phyloP scores from a whole-genome alignment of 1,139 yeast genomes.

The Nadsonia commutata region DNA sequence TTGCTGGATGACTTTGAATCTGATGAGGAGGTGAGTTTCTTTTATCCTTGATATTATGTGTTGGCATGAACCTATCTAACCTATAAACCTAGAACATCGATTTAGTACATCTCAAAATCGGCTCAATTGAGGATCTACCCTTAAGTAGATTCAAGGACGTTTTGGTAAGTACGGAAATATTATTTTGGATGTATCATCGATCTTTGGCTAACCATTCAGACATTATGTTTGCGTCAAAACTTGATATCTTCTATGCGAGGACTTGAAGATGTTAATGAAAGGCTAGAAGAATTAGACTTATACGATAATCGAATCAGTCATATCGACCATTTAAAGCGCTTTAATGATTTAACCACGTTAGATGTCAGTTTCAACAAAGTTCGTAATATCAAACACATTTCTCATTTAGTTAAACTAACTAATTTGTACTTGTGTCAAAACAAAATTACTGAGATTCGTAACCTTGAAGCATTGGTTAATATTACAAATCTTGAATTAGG shows the following conservation, averaged over 20 bases:
- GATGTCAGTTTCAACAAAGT: slow-evolving; percentile 89
- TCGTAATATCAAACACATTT: slow-evolving; percentile 71
- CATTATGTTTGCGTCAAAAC: slow-evolving; percentile 73
- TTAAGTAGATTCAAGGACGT: slow-evolving; percentile 26
- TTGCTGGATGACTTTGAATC: slow-evolving; percentile 46
- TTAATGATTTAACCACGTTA: slow-evolving; percentile 45
- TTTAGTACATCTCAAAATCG: slow-evolving; percentile 63
- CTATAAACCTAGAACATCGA: slow-evolving; percentile 31
- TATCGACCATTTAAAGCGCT: slow-evolving; percentile 42
- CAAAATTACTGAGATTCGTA: slow-evolving; percentile 59
- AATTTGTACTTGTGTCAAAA: slow-evolving; percentile 81
- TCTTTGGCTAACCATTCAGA: slow-evolving; percentile 37
- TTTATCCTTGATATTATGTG: neutral
- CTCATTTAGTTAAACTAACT: slow-evolving; percentile 43
- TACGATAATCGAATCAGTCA: slow-evolving; percentile 89
- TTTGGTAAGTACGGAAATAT: slow-evolving; percentile 4
- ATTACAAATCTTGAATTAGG: slow-evolving; percentile 75
- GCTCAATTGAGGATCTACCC: slow-evolving; percentile 50
- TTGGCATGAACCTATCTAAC: neutral
- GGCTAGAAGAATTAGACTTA: slow-evolving; percentile 65
- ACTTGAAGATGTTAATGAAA: slow-evolving; percentile 44
- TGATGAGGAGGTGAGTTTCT: slow-evolving; percentile 34
- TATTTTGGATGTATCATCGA: neutral
- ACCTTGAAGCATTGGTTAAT: slow-evolving; percentile 42
- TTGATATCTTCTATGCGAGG: slow-evolving; percentile 59